These are phyloP conservation scores for Aspergillus sp. DNA, from an alignment of 2,329 filamentous ascomycete genomes.

Conservation along the genomic window DNA sequence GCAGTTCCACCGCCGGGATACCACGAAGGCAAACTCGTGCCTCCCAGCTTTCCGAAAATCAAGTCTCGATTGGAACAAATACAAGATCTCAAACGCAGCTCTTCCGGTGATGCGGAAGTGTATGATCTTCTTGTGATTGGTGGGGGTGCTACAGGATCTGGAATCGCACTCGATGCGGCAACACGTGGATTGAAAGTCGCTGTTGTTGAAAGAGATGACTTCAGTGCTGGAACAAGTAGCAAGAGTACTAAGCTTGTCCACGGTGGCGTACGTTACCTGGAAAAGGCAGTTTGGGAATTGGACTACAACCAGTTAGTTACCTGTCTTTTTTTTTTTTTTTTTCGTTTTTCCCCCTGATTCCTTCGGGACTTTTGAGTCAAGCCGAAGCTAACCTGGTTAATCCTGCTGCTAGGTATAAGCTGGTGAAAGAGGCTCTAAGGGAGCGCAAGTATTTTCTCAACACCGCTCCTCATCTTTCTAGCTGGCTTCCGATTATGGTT, in stretches of 20 bases:
- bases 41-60: slow-evolving; percentile 53
- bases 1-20: slow-evolving; percentile 64
- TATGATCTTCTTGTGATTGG: slow-evolving; percentile 80
- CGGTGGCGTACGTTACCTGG: slow-evolving; percentile 79
- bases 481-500: slow-evolving; percentile 80
- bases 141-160: slow-evolving; percentile 75
- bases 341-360: too few species aligned
- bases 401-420: slow-evolving; percentile 50
- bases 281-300: slow-evolving; percentile 83
- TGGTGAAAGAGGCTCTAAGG: slow-evolving; percentile 78
- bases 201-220: slow-evolving; percentile 79
- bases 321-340: not conserved
- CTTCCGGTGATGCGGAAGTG: slow-evolving; percentile 40
- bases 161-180: slow-evolving; percentile 77
- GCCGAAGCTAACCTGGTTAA: slow-evolving; percentile 3
- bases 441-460: slow-evolving; percentile 82
- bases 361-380: too few species aligned
- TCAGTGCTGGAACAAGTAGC: slow-evolving; percentile 76
- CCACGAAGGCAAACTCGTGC: slow-evolving; percentile 58
- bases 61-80: slow-evolving; percentile 54
- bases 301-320: slow-evolving; percentile 71
- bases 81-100: slow-evolving; percentile 48
- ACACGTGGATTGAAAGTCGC: slow-evolving; percentile 78
- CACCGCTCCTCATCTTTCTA: slow-evolving; percentile 77
- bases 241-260: slow-evolving; percentile 88